Evolutionary conservation across 768 basidiomycete species (phyloP), one percentile per base, ranked within the genome.

Genomic region (Lactifluus pinguis): DNA sequence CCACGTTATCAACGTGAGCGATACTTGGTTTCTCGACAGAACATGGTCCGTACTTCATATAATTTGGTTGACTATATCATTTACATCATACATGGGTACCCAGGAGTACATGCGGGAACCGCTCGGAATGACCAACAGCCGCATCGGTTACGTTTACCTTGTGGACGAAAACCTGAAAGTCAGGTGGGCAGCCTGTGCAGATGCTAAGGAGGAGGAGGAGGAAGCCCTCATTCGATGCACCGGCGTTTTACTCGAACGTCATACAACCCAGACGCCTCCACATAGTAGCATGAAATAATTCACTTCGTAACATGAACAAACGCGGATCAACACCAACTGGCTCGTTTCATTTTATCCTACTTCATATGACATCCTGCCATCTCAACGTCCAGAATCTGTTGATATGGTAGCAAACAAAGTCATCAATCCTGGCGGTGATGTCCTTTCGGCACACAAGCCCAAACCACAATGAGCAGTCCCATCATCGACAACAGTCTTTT

Each of bases 121-220:
- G 5, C 74, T 98, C 49, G 92, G 92, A 0, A 86, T 95, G 79
- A 82, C 83, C 34, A 98, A 98, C 74, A 87, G 85, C 70, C 85
- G 89, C 68, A 81, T 98, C 34, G 95, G 95, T 19, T 97, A 95
- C 69, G 86, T 95, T 14, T 98, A 88, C 69, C 77, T 98, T 13
- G 83, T 98, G 30, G 95, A 98, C 69, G 82, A 86, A 71, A 83
- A 90, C 61, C 70, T 85, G 62, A 89, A 84, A 71, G 81, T 98
- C 50, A 81, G 95, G 19, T 98, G 95, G 95, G 95, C 88, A 1
- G 95, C 84, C 10, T 89, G 92, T 65, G 92, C 87, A 7, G 89
- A 91, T 67, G 90, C 94, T 0, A 87, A 81, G 61, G 69, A 72
- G 3, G 84, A 90, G 61, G 95, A 98, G 71, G 76, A 80, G 3